Base-by-base conservation (phyloP, 805 yeast genomes). In the Candida ovalis region DNA sequence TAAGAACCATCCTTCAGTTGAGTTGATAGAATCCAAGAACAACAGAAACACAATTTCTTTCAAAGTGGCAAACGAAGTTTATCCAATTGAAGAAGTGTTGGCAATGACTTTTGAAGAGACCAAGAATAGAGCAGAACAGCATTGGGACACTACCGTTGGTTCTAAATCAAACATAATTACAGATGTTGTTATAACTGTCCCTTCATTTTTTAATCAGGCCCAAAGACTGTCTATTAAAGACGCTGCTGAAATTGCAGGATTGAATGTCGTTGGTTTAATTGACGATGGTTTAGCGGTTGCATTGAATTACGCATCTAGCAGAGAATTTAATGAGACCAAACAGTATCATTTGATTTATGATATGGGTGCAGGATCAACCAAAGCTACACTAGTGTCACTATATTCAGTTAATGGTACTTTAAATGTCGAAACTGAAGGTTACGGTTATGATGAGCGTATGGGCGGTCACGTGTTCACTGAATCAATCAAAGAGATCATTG, bases 281-380 rank as follows among this genome's bases (percentile, higher is more conserved):
- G 91, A 87, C 60, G 97, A 92, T 64, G 97, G 97, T 15, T 69
- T 88, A n/a, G 94, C 98, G 2, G 89, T 88, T 15, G 96, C 96
- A 1, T 68, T 88, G 40, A 88, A 89, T 60, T 91, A 81, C 63
- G 88, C 88, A 1, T 74, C 86, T 28, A 62, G 64, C 7, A 74
- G 80, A 43, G 72, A 72, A 27, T 77, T 77, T 51, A 66, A 67
- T 32, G 58, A 60, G 12, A 75, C 73, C 2, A 76, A 73, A 47
- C 80, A 80, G 56, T 76, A 81, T 59, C 87, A 87, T 61, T 62
- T 89, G 43, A 77, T 94, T 32, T 89, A 84, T 62, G 99, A 94
- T 64, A 79, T 87, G 78, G 99, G 99, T 42, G 92, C 96, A 4
- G 96, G 96, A 1, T 84, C 96, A 0, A 86, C 96, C 0, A 80